Percentiles rank a stretch among this genome's conserved stretches.
Evolutionary conservation across 139 green algal genomes (phyloP).

Genomic region (Dunaliella sp.): DNA sequence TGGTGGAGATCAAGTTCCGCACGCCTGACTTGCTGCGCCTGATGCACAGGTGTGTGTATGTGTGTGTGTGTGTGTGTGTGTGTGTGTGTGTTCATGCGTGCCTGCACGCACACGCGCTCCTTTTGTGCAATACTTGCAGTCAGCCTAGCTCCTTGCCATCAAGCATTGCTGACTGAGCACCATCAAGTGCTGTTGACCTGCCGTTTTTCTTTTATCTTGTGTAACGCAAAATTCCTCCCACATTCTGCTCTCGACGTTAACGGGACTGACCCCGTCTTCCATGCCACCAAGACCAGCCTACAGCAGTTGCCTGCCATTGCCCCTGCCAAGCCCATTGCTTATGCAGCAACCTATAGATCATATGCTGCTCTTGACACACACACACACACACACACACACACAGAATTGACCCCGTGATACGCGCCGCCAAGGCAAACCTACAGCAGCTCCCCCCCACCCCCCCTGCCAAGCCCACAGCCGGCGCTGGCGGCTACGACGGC

Average conservation of each 20-base stretch:
- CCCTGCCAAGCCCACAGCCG: background rate
- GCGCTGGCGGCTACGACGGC: background rate
- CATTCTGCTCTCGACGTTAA: too few species aligned
- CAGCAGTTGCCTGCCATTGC: background rate
- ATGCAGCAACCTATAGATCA: too few species aligned
- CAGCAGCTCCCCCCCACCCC: background rate
- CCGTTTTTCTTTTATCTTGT: too few species aligned
- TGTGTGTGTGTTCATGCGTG: background rate
- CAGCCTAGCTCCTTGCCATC: too few species aligned
- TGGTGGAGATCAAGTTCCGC: conserved; percentile 99
- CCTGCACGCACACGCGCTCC: background rate
- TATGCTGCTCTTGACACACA: too few species aligned
- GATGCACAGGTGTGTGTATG: conserved; percentile 73
- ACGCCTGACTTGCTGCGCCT: conserved; percentile 69
- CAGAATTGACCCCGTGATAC: conserved; percentile 75
- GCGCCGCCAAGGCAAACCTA: conserved; percentile 41
- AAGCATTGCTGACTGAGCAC: too few species aligned
- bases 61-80: background rate
- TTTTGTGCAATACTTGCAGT: background rate
- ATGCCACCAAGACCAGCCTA: background rate
- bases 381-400: background rate
- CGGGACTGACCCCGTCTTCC: background rate
- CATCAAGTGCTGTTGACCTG: too few species aligned
- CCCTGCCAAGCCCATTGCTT: background rate
- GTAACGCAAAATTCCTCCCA: background rate